Base-by-base conservation (phyloP, 441 rosid species). In the Capsella rubella region DNA sequence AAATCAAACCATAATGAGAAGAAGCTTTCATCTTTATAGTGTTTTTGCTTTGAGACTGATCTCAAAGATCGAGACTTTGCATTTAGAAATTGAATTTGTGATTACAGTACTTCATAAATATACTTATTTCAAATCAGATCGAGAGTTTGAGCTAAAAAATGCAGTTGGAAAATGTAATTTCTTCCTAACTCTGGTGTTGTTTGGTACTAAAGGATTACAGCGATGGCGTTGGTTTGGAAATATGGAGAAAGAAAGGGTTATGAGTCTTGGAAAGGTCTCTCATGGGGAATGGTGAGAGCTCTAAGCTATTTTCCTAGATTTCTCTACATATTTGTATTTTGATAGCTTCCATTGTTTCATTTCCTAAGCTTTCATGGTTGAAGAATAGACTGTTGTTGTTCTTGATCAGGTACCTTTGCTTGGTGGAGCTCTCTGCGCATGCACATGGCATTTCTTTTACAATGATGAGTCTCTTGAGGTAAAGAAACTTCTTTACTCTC, bases 371-470 rank as follows among this genome's bases (percentile, higher is more conserved):
- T 32, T 32, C 39, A 64, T 0, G 9, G 52, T 49, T 54, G 3
- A 54, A 15, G 56, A 21, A 45, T 21, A 18, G 47, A n/a, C 61
- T 75, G 12, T 34, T 75, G 12, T 34, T 73, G 34, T 75, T 71
- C 66, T 64, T 67, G 60, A 77, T 58, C 72, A 92, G 99, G 97
- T 95, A 62, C 94, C 97, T 59, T 79, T 89, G 73, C 97, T 94
- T 25, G 99, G 97, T 49, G 97, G 97, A 86, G 97, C 99, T 67
- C 87, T 91, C 62, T 92, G 99, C 61, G 99, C 97, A 28, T 92
- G 97, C 77, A 88, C 97, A 7, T 94, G 97, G 95, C 99, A 90
- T 86, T 95, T 95, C 94, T 95, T 92, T 72, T 95, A 92, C 75
- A 92, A 92, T 72, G 84, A 87, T 8, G 96, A 95, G 75, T 89